Conservation (phyloP, 2,329 filamentous ascomycete species). For the Hypoxylon sp. region DNA sequence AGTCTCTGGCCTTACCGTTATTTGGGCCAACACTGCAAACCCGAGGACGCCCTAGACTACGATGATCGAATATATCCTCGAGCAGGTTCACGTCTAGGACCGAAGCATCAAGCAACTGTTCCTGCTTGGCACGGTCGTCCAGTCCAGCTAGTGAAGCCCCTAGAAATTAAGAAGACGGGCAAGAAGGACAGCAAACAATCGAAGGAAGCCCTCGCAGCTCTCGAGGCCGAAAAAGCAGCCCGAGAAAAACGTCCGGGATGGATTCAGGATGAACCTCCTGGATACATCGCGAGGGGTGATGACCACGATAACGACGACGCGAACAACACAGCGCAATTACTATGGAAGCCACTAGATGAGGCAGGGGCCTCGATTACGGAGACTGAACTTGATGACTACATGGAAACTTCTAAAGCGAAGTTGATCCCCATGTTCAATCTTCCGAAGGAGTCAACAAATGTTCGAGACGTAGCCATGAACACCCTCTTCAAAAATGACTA, state of each 20-base stretch:
- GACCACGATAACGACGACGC: slow-evolving; percentile 80
- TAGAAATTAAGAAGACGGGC: slow-evolving; percentile 85
- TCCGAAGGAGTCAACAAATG: slow-evolving; percentile 83
- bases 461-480: slow-evolving; percentile 85
- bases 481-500: slow-evolving; percentile 81
- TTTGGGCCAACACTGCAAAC: slow-evolving; percentile 92
- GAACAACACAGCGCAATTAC: slow-evolving; percentile 78
- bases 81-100: slow-evolving; percentile 91
- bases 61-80: slow-evolving; percentile 98
- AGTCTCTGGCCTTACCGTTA: slow-evolving; percentile 98
- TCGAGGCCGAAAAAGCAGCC: slow-evolving; percentile 85
- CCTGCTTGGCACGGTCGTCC: slow-evolving; percentile 87
- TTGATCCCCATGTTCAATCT: slow-evolving; percentile 75
- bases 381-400: slow-evolving; percentile 80
- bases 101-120: slow-evolving; percentile 90
- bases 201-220: slow-evolving; percentile 83
- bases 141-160: slow-evolving; percentile 90
- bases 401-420: slow-evolving; percentile 76
- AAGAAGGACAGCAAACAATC: slow-evolving; percentile 83
- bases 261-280: slow-evolving; percentile 90
- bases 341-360: slow-evolving; percentile 82
- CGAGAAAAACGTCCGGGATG: slow-evolving; percentile 90
- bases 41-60: slow-evolving; percentile 95
- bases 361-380: slow-evolving; percentile 63
- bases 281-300: slow-evolving; percentile 87